Conservation (phyloP, 31 red algal genomes). For the Porphyra umbilicalis region DNA sequence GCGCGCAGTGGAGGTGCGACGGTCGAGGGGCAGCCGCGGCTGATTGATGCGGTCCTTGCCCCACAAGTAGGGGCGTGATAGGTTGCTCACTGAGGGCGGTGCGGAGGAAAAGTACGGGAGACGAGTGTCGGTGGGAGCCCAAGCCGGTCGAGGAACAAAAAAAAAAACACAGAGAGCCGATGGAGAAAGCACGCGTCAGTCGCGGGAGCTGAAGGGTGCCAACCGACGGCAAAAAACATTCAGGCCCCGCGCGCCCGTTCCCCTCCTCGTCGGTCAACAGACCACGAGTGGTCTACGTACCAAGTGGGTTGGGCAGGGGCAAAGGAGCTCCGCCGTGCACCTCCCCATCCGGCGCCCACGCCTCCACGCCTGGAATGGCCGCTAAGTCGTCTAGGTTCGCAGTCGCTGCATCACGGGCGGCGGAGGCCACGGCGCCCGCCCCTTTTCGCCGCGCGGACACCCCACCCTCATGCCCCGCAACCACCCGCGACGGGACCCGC, state of each 20-base stretch:
- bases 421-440: too few relatives aligned
- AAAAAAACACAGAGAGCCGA: background rate
- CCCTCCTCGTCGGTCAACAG: too few relatives aligned
- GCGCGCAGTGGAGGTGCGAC: too few relatives aligned
- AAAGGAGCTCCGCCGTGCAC: background rate
- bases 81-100: background rate
- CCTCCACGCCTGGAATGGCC: background rate
- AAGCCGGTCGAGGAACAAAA: background rate
- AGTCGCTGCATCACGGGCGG: background rate
- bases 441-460: too few relatives aligned
- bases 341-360: background rate
- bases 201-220: background rate
- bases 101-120: background rate
- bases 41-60: too few relatives aligned
- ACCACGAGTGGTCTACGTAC: too few relatives aligned
- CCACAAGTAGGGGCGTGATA: background rate
- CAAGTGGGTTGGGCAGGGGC: too few relatives aligned
- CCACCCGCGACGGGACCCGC: too few relatives aligned
- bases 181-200: background rate
- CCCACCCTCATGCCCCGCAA: too few relatives aligned
- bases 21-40: too few relatives aligned
- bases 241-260: too few relatives aligned
- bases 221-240: too few relatives aligned
- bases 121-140: background rate
- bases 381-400: background rate